Evolutionary conservation across 768 basidiomycete species (phyloP).

Genomic region (Boletus reticulatus): DNA sequence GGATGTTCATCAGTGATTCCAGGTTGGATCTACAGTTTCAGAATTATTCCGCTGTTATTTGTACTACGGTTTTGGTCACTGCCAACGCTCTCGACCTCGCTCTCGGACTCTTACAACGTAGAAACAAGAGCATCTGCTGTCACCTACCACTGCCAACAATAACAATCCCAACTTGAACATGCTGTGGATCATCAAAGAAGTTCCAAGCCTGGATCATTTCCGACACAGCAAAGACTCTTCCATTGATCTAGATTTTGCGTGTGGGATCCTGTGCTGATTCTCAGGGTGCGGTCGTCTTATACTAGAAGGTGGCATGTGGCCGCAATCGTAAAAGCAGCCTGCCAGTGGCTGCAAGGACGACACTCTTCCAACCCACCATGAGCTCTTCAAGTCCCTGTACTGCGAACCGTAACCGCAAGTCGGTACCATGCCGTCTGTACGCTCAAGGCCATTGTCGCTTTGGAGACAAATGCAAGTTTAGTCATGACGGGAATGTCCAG

Average conservation of each 20-base stretch:
- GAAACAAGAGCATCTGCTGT: too few relatives aligned
- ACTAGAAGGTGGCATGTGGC: background rate
- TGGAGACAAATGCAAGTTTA: conserved; percentile 26
- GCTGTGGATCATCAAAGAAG: too few relatives aligned
- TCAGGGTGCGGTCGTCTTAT: background rate
- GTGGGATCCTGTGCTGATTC: background rate
- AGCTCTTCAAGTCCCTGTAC: background rate
- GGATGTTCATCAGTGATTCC: too few relatives aligned
- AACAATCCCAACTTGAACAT: too few relatives aligned
- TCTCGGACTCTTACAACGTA: too few relatives aligned
- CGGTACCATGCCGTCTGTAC: conserved; percentile 20
- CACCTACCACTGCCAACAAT: too few relatives aligned
- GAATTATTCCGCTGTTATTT: too few relatives aligned
- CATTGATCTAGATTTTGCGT: too few relatives aligned
- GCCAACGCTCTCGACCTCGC: too few relatives aligned
- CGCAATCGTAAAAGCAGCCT: background rate
- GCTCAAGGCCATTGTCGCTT: conserved; percentile 27
- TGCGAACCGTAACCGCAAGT: background rate
- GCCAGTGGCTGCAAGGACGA: background rate
- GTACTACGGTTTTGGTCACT: too few relatives aligned
- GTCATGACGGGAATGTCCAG: conserved; percentile 15
- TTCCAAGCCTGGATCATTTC: too few relatives aligned
- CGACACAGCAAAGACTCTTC: background rate
- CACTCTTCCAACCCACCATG: conserved; percentile 8
- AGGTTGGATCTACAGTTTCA: too few relatives aligned